phyloP scores from a whole-genome alignment of 768 basidiomycete genomes.

The Termitomyces sp. region DNA sequence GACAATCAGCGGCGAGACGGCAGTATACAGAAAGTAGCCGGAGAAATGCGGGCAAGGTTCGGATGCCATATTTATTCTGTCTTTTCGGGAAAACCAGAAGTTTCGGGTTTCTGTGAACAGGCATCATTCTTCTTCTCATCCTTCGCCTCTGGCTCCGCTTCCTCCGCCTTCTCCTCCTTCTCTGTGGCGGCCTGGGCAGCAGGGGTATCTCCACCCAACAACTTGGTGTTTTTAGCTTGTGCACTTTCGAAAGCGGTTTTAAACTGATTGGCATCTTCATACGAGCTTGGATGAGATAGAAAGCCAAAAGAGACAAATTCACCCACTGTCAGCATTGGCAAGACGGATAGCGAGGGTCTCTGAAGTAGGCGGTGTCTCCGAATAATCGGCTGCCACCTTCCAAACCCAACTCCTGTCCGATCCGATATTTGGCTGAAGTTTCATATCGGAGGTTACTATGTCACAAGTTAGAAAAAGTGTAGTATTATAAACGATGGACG shows the following conservation, averaged over 20 bases:
- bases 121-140: constrained; percentile 18
- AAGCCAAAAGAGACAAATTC: neutral
- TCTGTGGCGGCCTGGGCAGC: constrained; percentile 27
- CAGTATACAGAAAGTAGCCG: constrained; percentile 13
- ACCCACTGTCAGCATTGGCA: constrained; percentile 91
- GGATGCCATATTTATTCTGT: constrained; percentile 12
- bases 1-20: constrained; percentile 18
- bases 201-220: constrained; percentile 23
- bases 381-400: constrained; percentile 94
- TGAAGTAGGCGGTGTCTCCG: constrained; percentile 82
- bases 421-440: constrained; percentile 94
- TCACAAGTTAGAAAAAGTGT: neutral
- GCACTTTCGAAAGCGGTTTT: constrained; percentile 86
- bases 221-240: constrained; percentile 59
- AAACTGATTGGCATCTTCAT: constrained; percentile 77
- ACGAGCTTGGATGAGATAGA: neutral
- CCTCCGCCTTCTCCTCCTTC: constrained; percentile 18
- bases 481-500: neutral
- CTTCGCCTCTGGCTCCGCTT: constrained; percentile 5
- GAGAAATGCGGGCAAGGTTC: neutral
- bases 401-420: constrained; percentile 99
- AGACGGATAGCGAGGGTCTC: constrained; percentile 99
- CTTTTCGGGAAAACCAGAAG: constrained; percentile 23
- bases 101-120: constrained; percentile 17
- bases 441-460: constrained; percentile 85